phyloP scores from a whole-genome alignment of 768 basidiomycete genomes.

The Kwoniella dejecticola region DNA sequence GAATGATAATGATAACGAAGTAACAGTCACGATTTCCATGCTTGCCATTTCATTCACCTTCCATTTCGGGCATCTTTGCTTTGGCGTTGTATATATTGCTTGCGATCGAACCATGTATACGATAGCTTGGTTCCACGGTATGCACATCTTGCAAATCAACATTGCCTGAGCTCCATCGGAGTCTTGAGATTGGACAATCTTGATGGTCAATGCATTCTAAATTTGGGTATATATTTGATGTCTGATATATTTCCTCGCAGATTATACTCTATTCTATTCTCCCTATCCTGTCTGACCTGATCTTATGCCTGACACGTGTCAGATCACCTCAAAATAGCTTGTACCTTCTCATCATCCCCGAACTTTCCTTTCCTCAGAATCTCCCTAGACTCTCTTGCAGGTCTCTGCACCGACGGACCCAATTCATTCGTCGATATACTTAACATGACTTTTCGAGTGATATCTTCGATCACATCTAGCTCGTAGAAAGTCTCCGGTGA shows the following conservation, averaged over 20 bases:
- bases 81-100: too few species aligned
- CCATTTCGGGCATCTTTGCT: too few species aligned
- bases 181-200: too few species aligned
- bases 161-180: too few species aligned
- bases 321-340: constrained; percentile 36
- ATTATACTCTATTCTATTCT: background rate
- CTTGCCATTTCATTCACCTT: too few species aligned
- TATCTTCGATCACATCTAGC: constrained; percentile 63
- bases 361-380: constrained; percentile 50
- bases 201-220: background rate
- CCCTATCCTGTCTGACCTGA: background rate
- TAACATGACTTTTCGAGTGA: constrained; percentile 74
- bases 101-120: too few species aligned
- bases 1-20: too few species aligned
- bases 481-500: constrained; percentile 67
- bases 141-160: too few species aligned
- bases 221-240: background rate
- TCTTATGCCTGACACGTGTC: too few species aligned
- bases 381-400: constrained; percentile 73
- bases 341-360: constrained; percentile 54
- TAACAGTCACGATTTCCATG: too few species aligned
- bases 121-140: too few species aligned
- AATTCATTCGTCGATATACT: constrained; percentile 67
- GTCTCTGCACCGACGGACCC: constrained; percentile 68
- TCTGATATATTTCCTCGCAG: background rate